A percentile compares a stretch with the other conserved stretches of the same genome.
Conservation (phyloP, 2,329 filamentous ascomycete species). For the Colletotrichum coccodes region DNA sequence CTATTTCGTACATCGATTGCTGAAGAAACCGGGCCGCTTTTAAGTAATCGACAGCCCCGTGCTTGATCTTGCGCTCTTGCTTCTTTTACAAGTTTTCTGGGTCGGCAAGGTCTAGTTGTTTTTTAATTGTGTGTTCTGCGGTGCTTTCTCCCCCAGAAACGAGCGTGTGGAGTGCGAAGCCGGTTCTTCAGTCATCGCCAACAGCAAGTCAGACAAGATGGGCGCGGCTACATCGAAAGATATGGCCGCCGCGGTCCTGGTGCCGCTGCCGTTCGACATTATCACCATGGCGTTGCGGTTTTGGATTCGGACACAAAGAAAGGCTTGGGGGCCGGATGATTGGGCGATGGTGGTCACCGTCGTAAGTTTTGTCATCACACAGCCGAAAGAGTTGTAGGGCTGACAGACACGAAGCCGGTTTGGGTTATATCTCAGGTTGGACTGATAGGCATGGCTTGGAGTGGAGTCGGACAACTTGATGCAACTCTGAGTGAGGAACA, state of each 20-base stretch:
- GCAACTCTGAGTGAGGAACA: constrained; percentile 14
- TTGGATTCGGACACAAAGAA: constrained; percentile 25
- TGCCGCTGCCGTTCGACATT: constrained; percentile 20
- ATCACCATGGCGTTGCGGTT: constrained; percentile 18
- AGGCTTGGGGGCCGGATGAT: constrained; percentile 30
- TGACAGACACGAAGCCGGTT: constrained; percentile 18
- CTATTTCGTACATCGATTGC: not conserved
- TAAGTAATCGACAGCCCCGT: constrained; percentile 11
- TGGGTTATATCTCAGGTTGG: constrained; percentile 20
- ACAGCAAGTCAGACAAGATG: not conserved
- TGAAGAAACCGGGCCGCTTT: constrained; percentile 15
- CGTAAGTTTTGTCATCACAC: not conserved
- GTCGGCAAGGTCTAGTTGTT: not conserved
- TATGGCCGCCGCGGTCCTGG: constrained; percentile 26
- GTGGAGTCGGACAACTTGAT: constrained; percentile 26
- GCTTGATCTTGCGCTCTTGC: not conserved
- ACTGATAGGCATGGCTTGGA: constrained; percentile 27
- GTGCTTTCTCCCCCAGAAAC: not conserved
- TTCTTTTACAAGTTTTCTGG: constrained; percentile 11
- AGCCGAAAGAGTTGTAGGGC: not conserved
- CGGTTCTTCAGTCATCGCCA: constrained; percentile 15
- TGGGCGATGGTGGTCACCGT: constrained; percentile 30
- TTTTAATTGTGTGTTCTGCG: not conserved
- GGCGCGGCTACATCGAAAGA: constrained; percentile 28
- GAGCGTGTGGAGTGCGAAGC: constrained; percentile 16